Conservation (phyloP, 495 filamentous ascomycete species). For the Podospora fimiseda region DNA sequence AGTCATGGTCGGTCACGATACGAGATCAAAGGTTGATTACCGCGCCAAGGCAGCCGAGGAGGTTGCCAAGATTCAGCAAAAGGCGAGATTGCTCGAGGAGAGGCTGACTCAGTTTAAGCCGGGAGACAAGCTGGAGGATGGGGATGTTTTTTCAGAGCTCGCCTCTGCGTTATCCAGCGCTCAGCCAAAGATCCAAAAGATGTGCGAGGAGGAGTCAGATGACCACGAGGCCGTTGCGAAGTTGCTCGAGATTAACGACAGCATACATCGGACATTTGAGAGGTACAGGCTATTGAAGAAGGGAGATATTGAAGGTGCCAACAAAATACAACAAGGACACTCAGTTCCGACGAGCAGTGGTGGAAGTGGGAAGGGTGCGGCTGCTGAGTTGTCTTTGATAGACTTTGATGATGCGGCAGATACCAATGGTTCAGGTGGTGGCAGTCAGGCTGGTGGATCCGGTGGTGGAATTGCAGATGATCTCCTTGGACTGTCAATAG, state of each 20-base stretch:
- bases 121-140: slow-evolving; percentile 77
- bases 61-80: slow-evolving; percentile 85
- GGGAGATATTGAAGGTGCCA: slow-evolving; percentile 85
- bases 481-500: slow-evolving; percentile 47
- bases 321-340: slow-evolving; percentile 75
- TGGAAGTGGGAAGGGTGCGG: slow-evolving; percentile 66
- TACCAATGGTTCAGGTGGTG: slow-evolving; percentile 42
- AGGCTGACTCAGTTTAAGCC: slow-evolving; percentile 77
- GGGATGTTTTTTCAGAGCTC: slow-evolving; percentile 94
- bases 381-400: slow-evolving; percentile 86
- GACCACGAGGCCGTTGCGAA: slow-evolving; percentile 94
- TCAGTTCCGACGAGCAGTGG: slow-evolving; percentile 46
- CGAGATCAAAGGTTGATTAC: slow-evolving; percentile 91
- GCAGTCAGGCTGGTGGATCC: slow-evolving; percentile 15
- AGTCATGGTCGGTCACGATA: slow-evolving; percentile 96
- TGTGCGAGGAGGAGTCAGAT: slow-evolving; percentile 98
- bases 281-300: slow-evolving; percentile 90
- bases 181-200: slow-evolving; percentile 96
- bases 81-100: slow-evolving; percentile 86
- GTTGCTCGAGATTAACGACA: slow-evolving; percentile 94
- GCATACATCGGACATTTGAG: slow-evolving; percentile 94
- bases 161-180: slow-evolving; percentile 87
- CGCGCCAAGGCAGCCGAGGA: slow-evolving; percentile 96
- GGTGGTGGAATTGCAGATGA: slow-evolving; percentile 45
- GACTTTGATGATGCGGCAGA: slow-evolving; percentile 76